Evolutionary conservation across 2,329 filamentous ascomycete genomes (phyloP).

Genomic region (Pseudogymnoascus sp.): DNA sequence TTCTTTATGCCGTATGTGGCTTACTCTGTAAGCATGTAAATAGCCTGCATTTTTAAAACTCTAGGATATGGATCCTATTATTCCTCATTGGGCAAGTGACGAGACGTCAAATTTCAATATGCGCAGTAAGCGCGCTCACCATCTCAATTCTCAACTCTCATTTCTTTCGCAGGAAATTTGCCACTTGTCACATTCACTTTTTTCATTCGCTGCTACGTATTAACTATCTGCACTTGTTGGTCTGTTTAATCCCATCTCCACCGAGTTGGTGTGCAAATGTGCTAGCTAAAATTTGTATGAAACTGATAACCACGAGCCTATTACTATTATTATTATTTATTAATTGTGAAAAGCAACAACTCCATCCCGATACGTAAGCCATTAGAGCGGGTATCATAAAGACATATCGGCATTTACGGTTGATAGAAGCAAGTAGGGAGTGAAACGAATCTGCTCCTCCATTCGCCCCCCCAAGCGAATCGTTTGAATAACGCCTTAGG

Average conservation of each 20-base stretch:
- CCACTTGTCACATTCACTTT: not conserved
- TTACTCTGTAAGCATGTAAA: not conserved
- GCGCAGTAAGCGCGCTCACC: not conserved
- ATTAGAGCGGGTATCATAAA: not conserved
- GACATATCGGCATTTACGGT: not conserved
- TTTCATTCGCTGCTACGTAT: not conserved
- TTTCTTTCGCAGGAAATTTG: too few relatives aligned
- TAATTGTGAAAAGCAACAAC: not conserved
- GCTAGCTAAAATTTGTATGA: not conserved
- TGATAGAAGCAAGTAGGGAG: not conserved
- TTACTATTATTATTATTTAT: not conserved
- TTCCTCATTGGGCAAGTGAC: not conserved
- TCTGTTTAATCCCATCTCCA: not conserved
- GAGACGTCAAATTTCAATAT: not conserved
- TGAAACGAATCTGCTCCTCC: not conserved
- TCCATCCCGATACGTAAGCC: not conserved
- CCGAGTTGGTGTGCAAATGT: not conserved
- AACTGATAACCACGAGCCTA: not conserved
- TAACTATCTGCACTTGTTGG: too few relatives aligned
- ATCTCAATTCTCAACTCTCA: not conserved
- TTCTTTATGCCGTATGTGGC: not conserved
- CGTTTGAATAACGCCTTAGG: not conserved
- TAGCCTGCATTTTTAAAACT: not conserved
- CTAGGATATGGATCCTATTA: not conserved
- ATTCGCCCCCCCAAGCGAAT: not conserved